Conservation (phyloP, 495 filamentous ascomycete species). For the Neurospora sp. region DNA sequence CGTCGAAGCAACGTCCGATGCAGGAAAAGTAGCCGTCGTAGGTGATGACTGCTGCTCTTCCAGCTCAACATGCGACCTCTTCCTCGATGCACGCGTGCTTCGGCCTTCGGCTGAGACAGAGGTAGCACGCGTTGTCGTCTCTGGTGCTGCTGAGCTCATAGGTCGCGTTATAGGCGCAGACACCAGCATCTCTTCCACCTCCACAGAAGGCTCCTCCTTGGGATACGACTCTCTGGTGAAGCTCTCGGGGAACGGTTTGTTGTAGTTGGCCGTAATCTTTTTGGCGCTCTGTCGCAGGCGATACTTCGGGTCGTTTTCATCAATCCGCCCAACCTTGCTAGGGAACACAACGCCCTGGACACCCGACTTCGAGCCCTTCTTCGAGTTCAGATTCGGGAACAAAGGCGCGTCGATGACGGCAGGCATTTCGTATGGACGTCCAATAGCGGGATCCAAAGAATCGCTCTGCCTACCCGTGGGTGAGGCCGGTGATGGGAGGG, state of each 20-base stretch:
- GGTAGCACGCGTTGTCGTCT: conserved; percentile 10
- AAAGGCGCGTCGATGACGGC: conserved; percentile 19
- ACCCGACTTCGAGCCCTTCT: conserved; percentile 13
- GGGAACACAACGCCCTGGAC: conserved; percentile 15
- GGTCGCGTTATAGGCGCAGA: not conserved
- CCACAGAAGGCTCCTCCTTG: conserved; percentile 1
- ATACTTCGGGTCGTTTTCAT: conserved; percentile 17
- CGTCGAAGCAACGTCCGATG: conserved; percentile 30
- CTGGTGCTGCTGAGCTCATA: not conserved
- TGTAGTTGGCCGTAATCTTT: conserved; percentile 10
- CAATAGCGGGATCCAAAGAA: conserved; percentile 3
- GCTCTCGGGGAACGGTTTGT: conserved; percentile 6
- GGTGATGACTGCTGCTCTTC: conserved; percentile 34
- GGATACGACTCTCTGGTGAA: conserved; percentile 1
- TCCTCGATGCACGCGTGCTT: conserved; percentile 31
- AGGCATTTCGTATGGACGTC: conserved; percentile 23
- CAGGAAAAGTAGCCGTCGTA: conserved; percentile 30
- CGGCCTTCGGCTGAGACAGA: conserved; percentile 17
- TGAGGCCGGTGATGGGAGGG: conserved; percentile 18
- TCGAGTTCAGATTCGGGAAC: conserved; percentile 15
- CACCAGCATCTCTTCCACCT: not conserved
- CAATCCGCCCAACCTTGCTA: conserved; percentile 22
- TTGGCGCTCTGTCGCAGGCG: conserved; percentile 18
- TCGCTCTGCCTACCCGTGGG: not conserved
- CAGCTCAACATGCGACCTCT: conserved; percentile 36